A percentile compares a stretch with the other conserved stretches of the same genome.
phyloP scores from a whole-genome alignment of 169 alveolate genomes.

The Plasmodium yoelii region DNA sequence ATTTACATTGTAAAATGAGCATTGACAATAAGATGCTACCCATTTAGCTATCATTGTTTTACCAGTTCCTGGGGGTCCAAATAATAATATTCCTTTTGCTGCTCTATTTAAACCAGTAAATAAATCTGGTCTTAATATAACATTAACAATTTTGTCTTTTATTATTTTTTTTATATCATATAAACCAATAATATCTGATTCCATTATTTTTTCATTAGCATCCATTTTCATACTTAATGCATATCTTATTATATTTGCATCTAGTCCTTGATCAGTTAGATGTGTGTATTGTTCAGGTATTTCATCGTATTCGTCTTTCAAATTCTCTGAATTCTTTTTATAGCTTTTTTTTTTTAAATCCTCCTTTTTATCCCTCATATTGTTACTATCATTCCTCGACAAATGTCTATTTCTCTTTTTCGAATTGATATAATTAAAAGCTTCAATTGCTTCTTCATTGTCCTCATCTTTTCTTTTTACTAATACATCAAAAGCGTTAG shows the following conservation, averaged over 20 bases:
- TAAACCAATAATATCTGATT: conserved; percentile 83
- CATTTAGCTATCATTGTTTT: conserved; percentile 92
- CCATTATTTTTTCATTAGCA: conserved; percentile 74
- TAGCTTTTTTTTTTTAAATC: conserved; percentile 15
- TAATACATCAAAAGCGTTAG: conserved; percentile 49
- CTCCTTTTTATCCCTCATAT: conserved; percentile 6
- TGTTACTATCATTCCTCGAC: not conserved
- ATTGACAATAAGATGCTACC: conserved; percentile 94
- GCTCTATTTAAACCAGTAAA: conserved; percentile 91
- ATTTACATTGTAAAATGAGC: conserved; percentile 93
- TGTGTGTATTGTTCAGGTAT: conserved; percentile 33
- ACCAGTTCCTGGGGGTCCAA: conserved; percentile 94
- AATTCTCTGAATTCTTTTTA: conserved; percentile 36
- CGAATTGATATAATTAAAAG: conserved; percentile 42
- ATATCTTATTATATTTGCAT: conserved; percentile 33
- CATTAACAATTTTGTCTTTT: conserved; percentile 89
- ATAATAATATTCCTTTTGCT: conserved; percentile 89
- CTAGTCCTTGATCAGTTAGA: conserved; percentile 48
- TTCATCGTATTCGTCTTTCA: conserved; percentile 33
- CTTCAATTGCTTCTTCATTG: conserved; percentile 66
- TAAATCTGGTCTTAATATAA: conserved; percentile 89
- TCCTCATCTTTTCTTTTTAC: conserved; percentile 53
- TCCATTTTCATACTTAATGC: conserved; percentile 63
- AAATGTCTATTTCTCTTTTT: conserved; percentile 33
- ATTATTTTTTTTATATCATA: conserved; percentile 83